A percentile compares a stretch with the other conserved stretches of the same genome.
phyloP scores from a whole-genome alignment of 768 basidiomycete species.

The Termitomyces titanicus region DNA sequence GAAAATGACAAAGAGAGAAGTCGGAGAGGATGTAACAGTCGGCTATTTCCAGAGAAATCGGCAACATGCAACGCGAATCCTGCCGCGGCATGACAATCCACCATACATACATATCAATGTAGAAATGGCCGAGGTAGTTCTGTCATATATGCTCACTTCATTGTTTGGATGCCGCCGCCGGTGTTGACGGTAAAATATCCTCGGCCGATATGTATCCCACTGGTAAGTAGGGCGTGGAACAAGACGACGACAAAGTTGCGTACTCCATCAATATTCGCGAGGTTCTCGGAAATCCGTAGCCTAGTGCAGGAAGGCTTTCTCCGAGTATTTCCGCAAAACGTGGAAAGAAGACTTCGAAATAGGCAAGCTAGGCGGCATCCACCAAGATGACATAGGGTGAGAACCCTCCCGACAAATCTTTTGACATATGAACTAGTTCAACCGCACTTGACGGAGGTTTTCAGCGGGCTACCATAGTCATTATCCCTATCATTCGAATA shows the following conservation, averaged over 20 bases:
- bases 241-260: neutral
- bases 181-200: neutral
- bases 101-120: neutral
- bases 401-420: neutral
- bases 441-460: conserved; percentile 6
- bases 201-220: neutral
- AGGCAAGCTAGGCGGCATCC: neutral
- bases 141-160: neutral
- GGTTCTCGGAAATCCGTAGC: conserved; percentile 3
- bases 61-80: neutral
- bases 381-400: neutral
- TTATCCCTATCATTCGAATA: neutral
- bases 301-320: neutral
- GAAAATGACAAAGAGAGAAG: neutral
- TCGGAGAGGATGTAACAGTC: neutral
- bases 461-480: neutral
- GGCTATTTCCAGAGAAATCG: neutral
- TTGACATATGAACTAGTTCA: conserved; percentile 7
- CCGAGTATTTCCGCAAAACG: neutral
- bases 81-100: neutral
- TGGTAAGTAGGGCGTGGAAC: too few relatives aligned
- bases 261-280: conserved; percentile 7
- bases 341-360: neutral
- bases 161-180: conserved; percentile 1
- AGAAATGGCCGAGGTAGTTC: neutral